phyloP scores from a whole-genome alignment of 176 grass and related monocot genomes.

The Zoysia japonica region DNA sequence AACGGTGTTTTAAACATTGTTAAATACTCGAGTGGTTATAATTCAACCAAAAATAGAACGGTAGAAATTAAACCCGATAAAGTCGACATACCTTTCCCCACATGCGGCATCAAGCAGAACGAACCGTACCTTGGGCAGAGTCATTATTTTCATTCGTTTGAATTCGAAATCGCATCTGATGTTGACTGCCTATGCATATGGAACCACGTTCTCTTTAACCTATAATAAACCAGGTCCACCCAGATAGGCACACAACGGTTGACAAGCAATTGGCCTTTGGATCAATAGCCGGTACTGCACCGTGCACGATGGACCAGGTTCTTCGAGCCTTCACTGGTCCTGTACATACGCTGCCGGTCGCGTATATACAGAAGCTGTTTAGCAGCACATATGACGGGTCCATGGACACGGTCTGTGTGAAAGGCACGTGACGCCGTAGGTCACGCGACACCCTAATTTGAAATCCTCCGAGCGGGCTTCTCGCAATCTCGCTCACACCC shows the following conservation, averaged over 20 bases:
- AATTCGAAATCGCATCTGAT: constrained; percentile 51
- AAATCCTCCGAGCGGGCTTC: constrained; percentile 51
- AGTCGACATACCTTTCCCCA: constrained; percentile 3
- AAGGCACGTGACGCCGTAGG: background rate
- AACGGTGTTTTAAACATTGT: no score
- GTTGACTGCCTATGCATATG: background rate
- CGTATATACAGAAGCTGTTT: background rate
- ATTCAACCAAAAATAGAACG: background rate
- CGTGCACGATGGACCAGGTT: background rate
- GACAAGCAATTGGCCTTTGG: no score
- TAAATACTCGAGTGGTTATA: no score
- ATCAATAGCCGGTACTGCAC: background rate
- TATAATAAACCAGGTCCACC: background rate
- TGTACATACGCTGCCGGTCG: background rate
- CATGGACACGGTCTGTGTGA: background rate
- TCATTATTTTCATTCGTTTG: constrained; percentile 41
- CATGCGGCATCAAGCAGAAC: background rate
- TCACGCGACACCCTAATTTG: constrained; percentile 48
- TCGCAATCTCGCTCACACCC: constrained; percentile 24
- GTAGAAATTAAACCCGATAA: background rate
- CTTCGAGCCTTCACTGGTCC: background rate
- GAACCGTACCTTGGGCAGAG: constrained; percentile 5
- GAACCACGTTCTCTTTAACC: background rate
- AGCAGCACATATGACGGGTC: background rate
- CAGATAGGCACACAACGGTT: background rate